Conservation (phyloP, 2,329 filamentous ascomycete genomes). For the Xylariaceae sp. region DNA sequence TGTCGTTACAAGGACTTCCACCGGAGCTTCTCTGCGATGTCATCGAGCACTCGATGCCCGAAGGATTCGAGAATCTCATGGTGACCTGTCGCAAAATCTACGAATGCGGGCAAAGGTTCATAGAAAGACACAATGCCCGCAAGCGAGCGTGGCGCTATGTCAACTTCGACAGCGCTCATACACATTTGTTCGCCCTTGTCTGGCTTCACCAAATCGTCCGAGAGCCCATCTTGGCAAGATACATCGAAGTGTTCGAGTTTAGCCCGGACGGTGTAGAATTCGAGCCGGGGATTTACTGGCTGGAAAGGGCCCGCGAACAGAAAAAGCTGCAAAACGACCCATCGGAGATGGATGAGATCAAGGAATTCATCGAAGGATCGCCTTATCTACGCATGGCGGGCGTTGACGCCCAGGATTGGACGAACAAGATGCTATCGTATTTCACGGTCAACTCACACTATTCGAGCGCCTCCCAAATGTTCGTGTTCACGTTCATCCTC, state of each 20-base stretch:
- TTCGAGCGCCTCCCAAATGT: too few relatives aligned
- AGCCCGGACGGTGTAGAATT: neutral
- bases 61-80: conserved; percentile 22
- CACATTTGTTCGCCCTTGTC: too few relatives aligned
- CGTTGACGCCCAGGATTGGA: conserved; percentile 2
- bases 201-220: conserved; percentile 2
- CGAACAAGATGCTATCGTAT: conserved; percentile 1
- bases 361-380: conserved; percentile 4
- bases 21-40: conserved; percentile 14
- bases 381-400: conserved; percentile 10
- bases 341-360: neutral
- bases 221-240: conserved; percentile 10
- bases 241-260: conserved; percentile 8
- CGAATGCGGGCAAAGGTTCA: conserved; percentile 11
- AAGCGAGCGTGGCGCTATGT: conserved; percentile 2
- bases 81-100: conserved; percentile 16
- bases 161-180: too few relatives aligned
- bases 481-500: neutral
- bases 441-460: too few relatives aligned
- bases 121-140: conserved; percentile 4
- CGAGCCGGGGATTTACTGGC: too few relatives aligned
- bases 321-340: neutral
- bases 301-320: neutral
- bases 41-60: conserved; percentile 20
- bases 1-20: conserved; percentile 16